Percentiles rank a stretch among this genome's conserved stretches.
These are phyloP conservation scores for Lanmaoa pseudosensibilis DNA, from an alignment of 768 basidiomycete species.

Conservation along the genomic window DNA sequence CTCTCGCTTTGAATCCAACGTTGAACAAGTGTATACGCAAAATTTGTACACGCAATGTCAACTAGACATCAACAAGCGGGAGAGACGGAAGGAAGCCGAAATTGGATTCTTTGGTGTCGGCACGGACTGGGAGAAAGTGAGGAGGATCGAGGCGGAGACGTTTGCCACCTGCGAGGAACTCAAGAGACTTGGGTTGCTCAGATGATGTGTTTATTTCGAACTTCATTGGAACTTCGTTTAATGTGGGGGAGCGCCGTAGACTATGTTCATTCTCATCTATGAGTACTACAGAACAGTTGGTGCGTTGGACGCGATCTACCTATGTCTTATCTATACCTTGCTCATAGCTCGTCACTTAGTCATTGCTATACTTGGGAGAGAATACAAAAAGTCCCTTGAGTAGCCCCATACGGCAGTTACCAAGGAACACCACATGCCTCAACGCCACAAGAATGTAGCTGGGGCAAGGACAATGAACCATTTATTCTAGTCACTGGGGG, in stretches of 20 bases:
- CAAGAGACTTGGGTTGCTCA: constrained; percentile 56
- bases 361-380: background rate
- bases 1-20: constrained; percentile 65
- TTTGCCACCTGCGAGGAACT: constrained; percentile 79
- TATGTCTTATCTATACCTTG: constrained; percentile 33
- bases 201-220: constrained; percentile 28
- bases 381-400: background rate
- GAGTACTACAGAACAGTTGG: background rate
- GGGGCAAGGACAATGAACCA: background rate
- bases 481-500: constrained; percentile 15
- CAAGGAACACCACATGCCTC: background rate
- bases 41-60: constrained; percentile 73
- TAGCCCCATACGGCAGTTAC: background rate
- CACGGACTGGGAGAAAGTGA: constrained; percentile 89
- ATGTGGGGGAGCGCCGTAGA: constrained; percentile 10
- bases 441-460: constrained; percentile 20
- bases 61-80: constrained; percentile 61
- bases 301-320: constrained; percentile 1
- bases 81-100: constrained; percentile 71
- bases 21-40: constrained; percentile 76
- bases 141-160: constrained; percentile 65
- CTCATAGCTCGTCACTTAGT: background rate
- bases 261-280: constrained; percentile 7
- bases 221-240: constrained; percentile 2
- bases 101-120: constrained; percentile 89